Percentiles rank a stretch among this genome's conserved stretches.
Conservation (phyloP, 495 filamentous ascomycete genomes). For the Talaromyces wortmannii region DNA sequence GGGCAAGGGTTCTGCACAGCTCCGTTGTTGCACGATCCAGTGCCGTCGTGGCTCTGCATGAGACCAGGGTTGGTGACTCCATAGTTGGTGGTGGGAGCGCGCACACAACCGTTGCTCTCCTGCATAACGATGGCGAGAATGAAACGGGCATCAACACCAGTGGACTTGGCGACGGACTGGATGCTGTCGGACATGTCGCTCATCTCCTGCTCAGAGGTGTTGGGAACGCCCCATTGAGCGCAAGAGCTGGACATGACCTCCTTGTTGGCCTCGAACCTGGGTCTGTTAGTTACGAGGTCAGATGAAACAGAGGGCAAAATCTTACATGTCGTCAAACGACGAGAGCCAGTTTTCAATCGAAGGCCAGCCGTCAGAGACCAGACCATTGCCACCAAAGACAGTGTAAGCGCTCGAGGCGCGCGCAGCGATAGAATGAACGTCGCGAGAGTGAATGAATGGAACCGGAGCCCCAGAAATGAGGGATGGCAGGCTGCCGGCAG, state of each 20-base stretch:
- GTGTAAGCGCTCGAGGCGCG: slow-evolving; percentile 2
- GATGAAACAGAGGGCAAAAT: background rate
- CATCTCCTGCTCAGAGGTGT: slow-evolving; percentile 22
- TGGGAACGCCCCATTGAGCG: slow-evolving; percentile 22
- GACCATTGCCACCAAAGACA: slow-evolving; percentile 6
- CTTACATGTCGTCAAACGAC: background rate
- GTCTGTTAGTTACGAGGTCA: background rate
- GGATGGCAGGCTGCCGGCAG: slow-evolving; percentile 5
- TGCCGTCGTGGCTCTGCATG: slow-evolving; percentile 48
- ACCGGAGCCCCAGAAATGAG: slow-evolving; percentile 6
- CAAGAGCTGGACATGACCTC: slow-evolving; percentile 34
- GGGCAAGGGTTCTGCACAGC: slow-evolving; percentile 37
- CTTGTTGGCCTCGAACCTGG: slow-evolving; percentile 35
- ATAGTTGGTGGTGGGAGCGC: slow-evolving; percentile 38
- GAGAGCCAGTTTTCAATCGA: background rate
- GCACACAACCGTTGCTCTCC: slow-evolving; percentile 52
- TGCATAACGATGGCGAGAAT: slow-evolving; percentile 54
- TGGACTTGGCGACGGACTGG: slow-evolving; percentile 21
- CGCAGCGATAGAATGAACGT: background rate
- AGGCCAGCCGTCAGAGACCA: slow-evolving; percentile 5
- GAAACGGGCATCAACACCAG: slow-evolving; percentile 47
- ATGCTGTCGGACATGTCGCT: slow-evolving; percentile 30
- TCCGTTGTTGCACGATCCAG: slow-evolving; percentile 34
- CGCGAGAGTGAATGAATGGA: slow-evolving; percentile 3
- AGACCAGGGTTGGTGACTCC: slow-evolving; percentile 46